These are phyloP conservation scores for Sphaerobolus stellatus DNA, from an alignment of 1,284 basidiomycete species.

Conservation along the genomic window DNA sequence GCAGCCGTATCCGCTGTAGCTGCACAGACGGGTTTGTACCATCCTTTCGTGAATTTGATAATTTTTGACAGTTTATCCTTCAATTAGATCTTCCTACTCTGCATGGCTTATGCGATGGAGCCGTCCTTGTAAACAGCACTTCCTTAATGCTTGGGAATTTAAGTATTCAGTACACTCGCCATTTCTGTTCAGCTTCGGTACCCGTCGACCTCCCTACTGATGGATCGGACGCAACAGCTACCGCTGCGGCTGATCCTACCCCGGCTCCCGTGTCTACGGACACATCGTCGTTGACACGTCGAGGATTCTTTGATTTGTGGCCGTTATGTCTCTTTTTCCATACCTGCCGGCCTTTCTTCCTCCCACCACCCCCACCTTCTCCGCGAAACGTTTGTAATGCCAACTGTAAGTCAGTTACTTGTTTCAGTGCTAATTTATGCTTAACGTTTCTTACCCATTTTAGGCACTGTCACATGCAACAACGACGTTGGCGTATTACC, in stretches of 20 bases:
- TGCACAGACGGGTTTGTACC: too few species aligned
- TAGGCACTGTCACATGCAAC: conserved; percentile 9
- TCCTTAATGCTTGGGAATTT: not conserved
- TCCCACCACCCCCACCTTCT: not conserved
- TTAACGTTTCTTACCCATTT: not conserved
- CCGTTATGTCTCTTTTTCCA: conserved; percentile 3
- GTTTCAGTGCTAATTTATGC: not conserved
- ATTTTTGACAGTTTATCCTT: not conserved
- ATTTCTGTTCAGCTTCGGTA: too few species aligned
- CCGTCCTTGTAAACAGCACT: conserved; percentile 3
- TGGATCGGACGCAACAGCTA: too few species aligned
- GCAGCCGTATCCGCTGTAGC: too few species aligned
- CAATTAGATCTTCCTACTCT: not conserved
- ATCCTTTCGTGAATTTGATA: not conserved
- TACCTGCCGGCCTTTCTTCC: not conserved
- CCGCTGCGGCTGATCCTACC: not conserved
- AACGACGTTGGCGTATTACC: conserved; percentile 2
- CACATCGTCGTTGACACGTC: too few species aligned
- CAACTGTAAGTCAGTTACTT: not conserved
- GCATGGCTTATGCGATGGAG: not conserved
- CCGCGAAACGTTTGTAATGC: conserved; percentile 1
- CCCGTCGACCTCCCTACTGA: too few species aligned
- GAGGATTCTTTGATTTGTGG: conserved; percentile 6
- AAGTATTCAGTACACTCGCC: not conserved
- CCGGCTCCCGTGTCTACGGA: too few species aligned